Percentiles rank a stretch among this genome's conserved stretches.
phyloP scores from a whole-genome alignment of 768 basidiomycete species.

The Auricularia heimuer region DNA sequence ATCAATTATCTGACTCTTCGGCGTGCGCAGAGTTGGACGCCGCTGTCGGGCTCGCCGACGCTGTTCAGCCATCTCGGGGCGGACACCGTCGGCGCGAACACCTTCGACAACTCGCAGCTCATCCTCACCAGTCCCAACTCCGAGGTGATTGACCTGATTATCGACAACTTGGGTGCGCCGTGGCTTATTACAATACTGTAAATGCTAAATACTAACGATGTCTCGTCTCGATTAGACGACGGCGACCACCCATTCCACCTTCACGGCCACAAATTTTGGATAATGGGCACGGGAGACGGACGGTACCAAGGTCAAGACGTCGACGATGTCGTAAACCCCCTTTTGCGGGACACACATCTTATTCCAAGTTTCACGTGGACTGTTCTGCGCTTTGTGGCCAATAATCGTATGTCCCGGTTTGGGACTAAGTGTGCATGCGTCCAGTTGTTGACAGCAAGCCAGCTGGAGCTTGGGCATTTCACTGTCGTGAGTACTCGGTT shows the following conservation, averaged over 20 bases:
- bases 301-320: slow-evolving; percentile 22
- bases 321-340: slow-evolving; percentile 14
- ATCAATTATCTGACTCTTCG: too few relatives aligned
- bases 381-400: slow-evolving; percentile 31
- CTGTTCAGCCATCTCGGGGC: not conserved
- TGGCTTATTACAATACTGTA: too few relatives aligned
- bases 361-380: slow-evolving; percentile 30
- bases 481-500: slow-evolving; percentile 23
- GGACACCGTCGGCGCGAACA: not conserved
- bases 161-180: slow-evolving; percentile 5
- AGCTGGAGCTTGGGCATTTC: slow-evolving; percentile 36
- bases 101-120: slow-evolving; percentile 8
- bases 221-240: slow-evolving; percentile 14
- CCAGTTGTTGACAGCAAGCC: not conserved
- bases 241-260: slow-evolving; percentile 22
- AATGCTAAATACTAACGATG: too few relatives aligned
- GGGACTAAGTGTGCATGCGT: not conserved
- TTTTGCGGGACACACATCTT: slow-evolving; percentile 30
- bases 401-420: slow-evolving; percentile 21
- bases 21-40: slow-evolving; percentile 6
- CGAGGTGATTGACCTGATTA: slow-evolving; percentile 10
- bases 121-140: slow-evolving; percentile 7
- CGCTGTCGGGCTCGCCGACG: slow-evolving; percentile 1
- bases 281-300: slow-evolving; percentile 29
- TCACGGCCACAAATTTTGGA: slow-evolving; percentile 17